A percentile compares a stretch with the other conserved stretches of the same genome.
These are phyloP conservation scores for Blumeria graminis DNA, from an alignment of 2,329 filamentous ascomycete genomes.

Conservation along the genomic window DNA sequence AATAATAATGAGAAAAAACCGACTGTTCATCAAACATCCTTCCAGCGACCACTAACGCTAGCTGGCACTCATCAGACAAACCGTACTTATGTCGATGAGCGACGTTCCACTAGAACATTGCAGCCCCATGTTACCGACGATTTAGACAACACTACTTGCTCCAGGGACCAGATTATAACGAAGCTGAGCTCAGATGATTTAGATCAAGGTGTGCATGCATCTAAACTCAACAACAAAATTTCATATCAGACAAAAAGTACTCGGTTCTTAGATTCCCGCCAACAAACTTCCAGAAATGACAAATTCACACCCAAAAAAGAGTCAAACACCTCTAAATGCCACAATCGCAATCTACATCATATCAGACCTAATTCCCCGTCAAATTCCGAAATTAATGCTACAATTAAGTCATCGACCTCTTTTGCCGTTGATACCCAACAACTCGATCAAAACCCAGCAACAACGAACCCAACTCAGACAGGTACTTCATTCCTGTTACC, in stretches of 20 bases:
- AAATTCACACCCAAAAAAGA: not conserved
- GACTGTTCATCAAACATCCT: no score
- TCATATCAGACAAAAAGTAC: not conserved
- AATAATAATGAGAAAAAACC: constrained; percentile 4
- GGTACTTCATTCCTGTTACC: not conserved
- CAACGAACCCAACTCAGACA: not conserved
- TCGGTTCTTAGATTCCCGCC: not conserved
- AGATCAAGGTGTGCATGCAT: constrained; percentile 10
- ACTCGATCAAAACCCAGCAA: not conserved
- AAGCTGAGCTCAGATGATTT: constrained; percentile 18
- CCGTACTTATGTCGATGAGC: constrained; percentile 16
- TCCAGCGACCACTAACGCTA: not conserved
- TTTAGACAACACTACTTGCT: constrained; percentile 24
- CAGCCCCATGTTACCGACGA: constrained; percentile 27
- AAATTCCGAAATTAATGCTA: not conserved
- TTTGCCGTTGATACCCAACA: not conserved
- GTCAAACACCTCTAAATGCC: not conserved
- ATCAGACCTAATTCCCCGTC: not conserved
- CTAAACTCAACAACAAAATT: not conserved
- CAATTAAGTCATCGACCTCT: not conserved
- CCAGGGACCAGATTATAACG: constrained; percentile 23
- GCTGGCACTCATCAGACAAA: constrained; percentile 12
- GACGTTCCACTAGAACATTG: constrained; percentile 28
- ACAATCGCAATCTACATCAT: no score
- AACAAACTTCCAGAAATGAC: not conserved